phyloP scores from a whole-genome alignment of 2,329 filamentous ascomycete genomes.

The Orbilia quercus region DNA sequence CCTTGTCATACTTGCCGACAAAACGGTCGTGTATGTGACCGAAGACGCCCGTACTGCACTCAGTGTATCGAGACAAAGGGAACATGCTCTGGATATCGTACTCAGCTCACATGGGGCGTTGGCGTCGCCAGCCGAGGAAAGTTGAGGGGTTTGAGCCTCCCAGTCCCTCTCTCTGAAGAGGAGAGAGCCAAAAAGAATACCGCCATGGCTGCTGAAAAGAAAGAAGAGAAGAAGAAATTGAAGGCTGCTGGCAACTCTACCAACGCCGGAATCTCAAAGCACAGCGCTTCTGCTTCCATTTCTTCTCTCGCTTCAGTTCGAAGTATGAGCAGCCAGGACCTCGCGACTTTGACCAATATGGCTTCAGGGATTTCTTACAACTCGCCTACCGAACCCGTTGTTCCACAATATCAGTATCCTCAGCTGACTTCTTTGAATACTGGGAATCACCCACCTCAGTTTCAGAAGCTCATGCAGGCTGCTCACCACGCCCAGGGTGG shows the following conservation, averaged over 20 bases:
- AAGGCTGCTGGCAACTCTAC: conserved; percentile 53
- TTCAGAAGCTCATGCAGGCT: conserved; percentile 56
- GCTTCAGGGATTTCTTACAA: conserved; percentile 46
- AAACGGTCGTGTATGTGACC: conserved; percentile 85
- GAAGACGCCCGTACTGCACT: conserved; percentile 91
- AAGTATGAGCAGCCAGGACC: conserved; percentile 55
- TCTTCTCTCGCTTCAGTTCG: conserved; percentile 52
- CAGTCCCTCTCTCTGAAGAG: conserved; percentile 61
- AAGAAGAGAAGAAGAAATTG: conserved; percentile 55
- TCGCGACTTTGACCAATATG: conserved; percentile 55
- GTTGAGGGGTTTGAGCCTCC: conserved; percentile 84
- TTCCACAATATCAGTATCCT: conserved; percentile 53
- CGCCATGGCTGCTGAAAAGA: conserved; percentile 56
- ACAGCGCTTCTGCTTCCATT: conserved; percentile 55
- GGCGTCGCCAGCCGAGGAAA: conserved; percentile 96
- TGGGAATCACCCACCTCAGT: conserved; percentile 53
- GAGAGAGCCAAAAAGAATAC: conserved; percentile 55
- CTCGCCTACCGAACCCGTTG: conserved; percentile 38
- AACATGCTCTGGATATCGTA: conserved; percentile 96
- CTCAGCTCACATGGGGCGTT: conserved; percentile 94
- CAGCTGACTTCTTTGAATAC: conserved; percentile 48
- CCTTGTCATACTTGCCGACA: conserved; percentile 96
- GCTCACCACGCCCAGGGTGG: conserved; percentile 53
- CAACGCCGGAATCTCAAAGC: conserved; percentile 52
- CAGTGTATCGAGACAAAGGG: conserved; percentile 91